Evolutionary conservation across 768 basidiomycete genomes (phyloP), one percentile per base, ranked within the genome.

Genomic region (Lactifluus subvellereus): DNA sequence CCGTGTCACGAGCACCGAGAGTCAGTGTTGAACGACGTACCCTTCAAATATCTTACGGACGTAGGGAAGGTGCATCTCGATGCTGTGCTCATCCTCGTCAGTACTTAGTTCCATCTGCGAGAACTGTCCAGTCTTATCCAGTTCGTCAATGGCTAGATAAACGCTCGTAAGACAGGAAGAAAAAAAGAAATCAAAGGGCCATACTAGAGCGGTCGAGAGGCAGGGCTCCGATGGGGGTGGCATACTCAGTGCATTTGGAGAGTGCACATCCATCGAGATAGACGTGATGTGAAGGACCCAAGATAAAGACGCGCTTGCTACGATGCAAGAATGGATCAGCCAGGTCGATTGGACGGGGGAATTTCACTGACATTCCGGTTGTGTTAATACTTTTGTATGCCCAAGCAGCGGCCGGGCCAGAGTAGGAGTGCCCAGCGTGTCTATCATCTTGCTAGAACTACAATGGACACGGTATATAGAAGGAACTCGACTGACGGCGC

Each of bases 61-160:
- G 72, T 92, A 95, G 6, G 96, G 94, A 18, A 98, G 81, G 70
- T 98, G 95, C 92, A 99, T 95, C 77, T 99, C 97, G 59, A 99
- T 84, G 71, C 92, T 95, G 72, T 99, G 97, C 70, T 99, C 97
- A 33, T 88, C 91, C 74, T 94, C 94, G 71, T 99, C 97, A 2
- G 84, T 85, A 2, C 76, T 69, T 2, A 80, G 67, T 18, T 75
- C 76, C 84, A 99, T 86, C 10, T 79, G 75, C 42, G 81, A 79
- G 68, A 98, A 98, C 58, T 84, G 75, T 1, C 84, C 84, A 0
- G 89, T 89, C 3, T 74, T 75, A 33, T 77, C 76, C 22, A 96
- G 79, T 67, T 90, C 83, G 7, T 77, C 72, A 61, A 90, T 85
- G 2, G 84, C 94, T 95, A 66, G 1, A 27, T 27, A 32, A 42